A percentile compares a stretch with the other conserved stretches of the same genome.
These are phyloP conservation scores for Penicillium sp. DNA, from an alignment of 2,329 filamentous ascomycete genomes.

Conservation along the genomic window DNA sequence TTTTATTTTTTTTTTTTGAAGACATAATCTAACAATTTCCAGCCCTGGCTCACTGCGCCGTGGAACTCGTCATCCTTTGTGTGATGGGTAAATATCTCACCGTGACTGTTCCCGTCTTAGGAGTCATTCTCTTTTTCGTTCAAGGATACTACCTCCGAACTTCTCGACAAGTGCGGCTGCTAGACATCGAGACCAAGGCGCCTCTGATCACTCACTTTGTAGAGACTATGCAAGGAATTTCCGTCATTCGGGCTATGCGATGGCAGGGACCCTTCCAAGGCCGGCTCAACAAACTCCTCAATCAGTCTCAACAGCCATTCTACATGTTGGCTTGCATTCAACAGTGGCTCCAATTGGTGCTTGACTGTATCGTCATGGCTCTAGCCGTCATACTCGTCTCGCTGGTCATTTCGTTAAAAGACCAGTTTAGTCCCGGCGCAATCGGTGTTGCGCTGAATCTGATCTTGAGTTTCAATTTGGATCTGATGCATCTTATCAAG, in stretches of 20 bases:
- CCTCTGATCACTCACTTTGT: constrained; percentile 17
- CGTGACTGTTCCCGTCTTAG: constrained; percentile 7
- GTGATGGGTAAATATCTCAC: constrained; percentile 14
- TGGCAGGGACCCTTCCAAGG: constrained; percentile 48
- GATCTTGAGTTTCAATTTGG: constrained; percentile 51
- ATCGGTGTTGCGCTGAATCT: constrained; percentile 54
- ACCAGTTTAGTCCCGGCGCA: constrained; percentile 45
- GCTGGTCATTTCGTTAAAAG: constrained; percentile 44
- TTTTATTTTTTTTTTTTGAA: too few relatives aligned
- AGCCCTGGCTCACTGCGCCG: constrained; percentile 10
- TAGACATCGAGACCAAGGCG: constrained; percentile 20
- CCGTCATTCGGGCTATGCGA: constrained; percentile 19
- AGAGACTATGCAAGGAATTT: constrained; percentile 11
- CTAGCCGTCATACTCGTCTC: constrained; percentile 49
- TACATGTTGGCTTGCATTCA: constrained; percentile 52
- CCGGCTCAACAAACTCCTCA: constrained; percentile 43
- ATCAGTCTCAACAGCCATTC: constrained; percentile 49
- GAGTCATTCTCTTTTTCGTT: constrained; percentile 6
- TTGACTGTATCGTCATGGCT: constrained; percentile 48
- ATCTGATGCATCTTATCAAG: constrained; percentile 40
- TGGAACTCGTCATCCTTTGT: constrained; percentile 9
- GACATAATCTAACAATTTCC: not conserved
- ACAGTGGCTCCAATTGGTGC: constrained; percentile 48
- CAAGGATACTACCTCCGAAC: constrained; percentile 18
- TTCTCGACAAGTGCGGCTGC: constrained; percentile 14